Conservation (phyloP, 495 filamentous ascomycete genomes). For the Talaromyces nanjingensis region DNA sequence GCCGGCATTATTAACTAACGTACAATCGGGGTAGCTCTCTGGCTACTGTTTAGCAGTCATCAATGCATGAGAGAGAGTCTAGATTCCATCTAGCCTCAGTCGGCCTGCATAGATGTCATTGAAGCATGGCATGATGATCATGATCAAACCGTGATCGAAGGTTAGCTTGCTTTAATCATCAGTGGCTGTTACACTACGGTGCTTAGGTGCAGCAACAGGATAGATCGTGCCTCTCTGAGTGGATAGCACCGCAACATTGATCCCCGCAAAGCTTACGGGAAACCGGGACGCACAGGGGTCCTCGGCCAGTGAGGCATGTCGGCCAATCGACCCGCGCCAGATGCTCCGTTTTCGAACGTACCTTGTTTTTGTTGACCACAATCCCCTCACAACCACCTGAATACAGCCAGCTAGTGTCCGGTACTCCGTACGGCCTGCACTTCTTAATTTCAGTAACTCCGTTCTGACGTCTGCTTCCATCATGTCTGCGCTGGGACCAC, state of each 20-base stretch:
- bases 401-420: neutral
- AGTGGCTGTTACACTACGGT: neutral
- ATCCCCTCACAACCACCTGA: neutral
- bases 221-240: neutral
- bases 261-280: slow-evolving; percentile 1
- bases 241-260: neutral
- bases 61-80: neutral
- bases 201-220: neutral
- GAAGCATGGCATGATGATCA: neutral
- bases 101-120: neutral
- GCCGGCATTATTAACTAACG: neutral
- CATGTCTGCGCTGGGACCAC: neutral
- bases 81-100: neutral
- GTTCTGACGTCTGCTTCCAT: neutral
- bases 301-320: neutral
- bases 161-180: neutral
- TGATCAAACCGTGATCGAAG: neutral
- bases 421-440: neutral
- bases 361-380: slow-evolving; percentile 1
- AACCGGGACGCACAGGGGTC: neutral
- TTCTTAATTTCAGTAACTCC: neutral
- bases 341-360: slow-evolving; percentile 5
- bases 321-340: neutral
- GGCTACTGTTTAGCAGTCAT: neutral
- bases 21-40: neutral